These are phyloP conservation scores for Tetragonia tetragonoides DNA, from an alignment of 148 eudicot genomes.

Conservation along the genomic window DNA sequence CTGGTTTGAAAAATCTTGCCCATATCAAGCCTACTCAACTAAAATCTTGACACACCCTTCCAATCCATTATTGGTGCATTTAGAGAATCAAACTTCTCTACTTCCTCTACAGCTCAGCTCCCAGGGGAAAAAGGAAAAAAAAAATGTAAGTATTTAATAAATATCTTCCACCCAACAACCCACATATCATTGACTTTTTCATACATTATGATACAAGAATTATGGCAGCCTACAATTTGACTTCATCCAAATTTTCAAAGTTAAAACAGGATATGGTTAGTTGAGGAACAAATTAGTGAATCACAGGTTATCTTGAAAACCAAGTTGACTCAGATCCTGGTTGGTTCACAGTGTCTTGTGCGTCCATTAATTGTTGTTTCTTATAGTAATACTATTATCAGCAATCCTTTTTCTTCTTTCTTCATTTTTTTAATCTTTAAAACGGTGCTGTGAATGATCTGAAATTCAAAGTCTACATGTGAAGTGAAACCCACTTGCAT, in stretches of 20 bases:
- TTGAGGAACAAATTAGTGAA: neutral
- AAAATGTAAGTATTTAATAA: neutral
- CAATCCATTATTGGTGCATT: constrained; percentile 24
- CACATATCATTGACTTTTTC: constrained; percentile 8
- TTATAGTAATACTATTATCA: neutral
- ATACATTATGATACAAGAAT: constrained; percentile 6
- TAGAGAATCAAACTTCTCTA: constrained; percentile 7
- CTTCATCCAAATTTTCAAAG: constrained; percentile 3
- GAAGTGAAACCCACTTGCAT: constrained; percentile 22
- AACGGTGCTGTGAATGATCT: neutral
- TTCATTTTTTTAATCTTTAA: neutral
- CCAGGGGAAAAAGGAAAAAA: neutral
- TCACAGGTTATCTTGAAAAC: constrained; percentile 14
- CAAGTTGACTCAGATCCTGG: constrained; percentile 24
- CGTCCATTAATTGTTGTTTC: constrained; percentile 6
- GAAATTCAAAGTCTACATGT: constrained; percentile 19
- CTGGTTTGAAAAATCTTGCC: neutral
- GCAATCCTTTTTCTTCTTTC: neutral
- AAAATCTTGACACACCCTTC: neutral
- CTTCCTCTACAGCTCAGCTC: constrained; percentile 23
- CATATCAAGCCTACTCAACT: neutral
- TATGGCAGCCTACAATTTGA: constrained; percentile 24
- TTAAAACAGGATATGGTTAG: constrained; percentile 9
- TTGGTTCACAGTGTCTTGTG: constrained; percentile 19
- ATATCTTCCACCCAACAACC: constrained; percentile 11